These are phyloP conservation scores for barley (Hordeum vulgare) DNA, from an alignment of 176 grass and related monocot species.

Conservation along the genomic window DNA sequence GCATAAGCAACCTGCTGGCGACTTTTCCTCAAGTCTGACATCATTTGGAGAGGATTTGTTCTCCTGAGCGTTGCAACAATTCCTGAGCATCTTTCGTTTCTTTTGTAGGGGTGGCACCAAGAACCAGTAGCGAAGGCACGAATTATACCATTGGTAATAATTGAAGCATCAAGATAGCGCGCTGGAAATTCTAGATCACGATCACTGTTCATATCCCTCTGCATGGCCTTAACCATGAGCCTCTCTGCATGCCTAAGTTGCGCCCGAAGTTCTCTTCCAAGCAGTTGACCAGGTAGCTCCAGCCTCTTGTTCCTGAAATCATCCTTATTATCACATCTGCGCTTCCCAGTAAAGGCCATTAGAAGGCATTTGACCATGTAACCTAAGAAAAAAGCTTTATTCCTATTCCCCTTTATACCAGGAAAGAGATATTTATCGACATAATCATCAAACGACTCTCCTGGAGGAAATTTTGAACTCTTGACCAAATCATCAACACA, in stretches of 20 bases:
- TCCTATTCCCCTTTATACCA: constrained; percentile 54
- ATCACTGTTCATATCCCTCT: constrained; percentile 88
- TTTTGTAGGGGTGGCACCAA: constrained; percentile 90
- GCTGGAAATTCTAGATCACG: constrained; percentile 51
- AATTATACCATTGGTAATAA: constrained; percentile 87
- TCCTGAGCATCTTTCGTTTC: constrained; percentile 62
- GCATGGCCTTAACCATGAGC: constrained; percentile 82
- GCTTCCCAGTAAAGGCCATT: constrained; percentile 62
- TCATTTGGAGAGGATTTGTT: constrained; percentile 94
- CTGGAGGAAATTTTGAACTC: constrained; percentile 70
- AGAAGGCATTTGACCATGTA: constrained; percentile 98
- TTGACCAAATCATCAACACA: constrained; percentile 63
- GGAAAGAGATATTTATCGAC: constrained; percentile 68
- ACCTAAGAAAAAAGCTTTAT: constrained; percentile 76
- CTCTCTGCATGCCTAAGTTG: constrained; percentile 83
- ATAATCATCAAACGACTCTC: constrained; percentile 82
- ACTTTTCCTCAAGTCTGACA: constrained; percentile 88
- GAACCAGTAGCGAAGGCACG: constrained; percentile 86
- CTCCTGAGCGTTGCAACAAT: constrained; percentile 85
- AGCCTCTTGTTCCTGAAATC: constrained; percentile 97
- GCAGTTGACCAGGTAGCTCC: constrained; percentile 72
- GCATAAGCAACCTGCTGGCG: constrained; percentile 90
- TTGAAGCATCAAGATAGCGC: constrained; percentile 66
- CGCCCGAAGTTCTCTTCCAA: constrained; percentile 76
- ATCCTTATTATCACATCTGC: constrained; percentile 95